Evolutionary conservation across 805 yeast species (phyloP).

Genomic region (Metschnikowia proteae): DNA sequence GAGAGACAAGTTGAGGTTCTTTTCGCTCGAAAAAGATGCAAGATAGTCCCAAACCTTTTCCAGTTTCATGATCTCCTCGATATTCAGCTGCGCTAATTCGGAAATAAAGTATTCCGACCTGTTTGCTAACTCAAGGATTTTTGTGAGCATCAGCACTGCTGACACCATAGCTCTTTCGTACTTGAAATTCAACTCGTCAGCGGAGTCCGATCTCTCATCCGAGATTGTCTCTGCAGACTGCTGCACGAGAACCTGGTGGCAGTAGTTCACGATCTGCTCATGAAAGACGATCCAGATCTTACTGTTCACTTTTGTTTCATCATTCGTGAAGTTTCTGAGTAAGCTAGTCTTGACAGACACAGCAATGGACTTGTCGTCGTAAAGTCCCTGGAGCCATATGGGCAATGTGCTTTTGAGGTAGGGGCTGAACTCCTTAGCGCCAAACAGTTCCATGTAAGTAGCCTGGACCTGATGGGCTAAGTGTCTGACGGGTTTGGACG

Average conservation of each 20-base stretch:
- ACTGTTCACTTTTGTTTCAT: slow-evolving; percentile 42
- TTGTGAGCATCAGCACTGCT: slow-evolving; percentile 46
- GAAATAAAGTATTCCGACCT: slow-evolving; percentile 11
- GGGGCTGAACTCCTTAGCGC: slow-evolving; percentile 53
- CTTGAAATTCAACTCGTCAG: slow-evolving; percentile 63
- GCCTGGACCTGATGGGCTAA: slow-evolving; percentile 66
- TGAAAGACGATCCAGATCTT: slow-evolving; percentile 60
- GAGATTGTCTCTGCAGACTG: slow-evolving; percentile 66
- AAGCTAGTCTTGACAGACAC: slow-evolving; percentile 47
- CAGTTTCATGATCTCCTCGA: slow-evolving; percentile 22
- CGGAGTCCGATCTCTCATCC: slow-evolving; percentile 66
- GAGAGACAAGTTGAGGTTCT: slow-evolving; percentile 29
- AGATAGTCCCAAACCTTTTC: slow-evolving; percentile 36
- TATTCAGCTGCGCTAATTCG: slow-evolving; percentile 12
- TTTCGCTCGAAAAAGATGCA: slow-evolving; percentile 21
- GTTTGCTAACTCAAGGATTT: slow-evolving; percentile 22
- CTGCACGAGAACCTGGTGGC: slow-evolving; percentile 46
- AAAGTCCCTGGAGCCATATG: slow-evolving; percentile 65
- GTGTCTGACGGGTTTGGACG: slow-evolving; percentile 59
- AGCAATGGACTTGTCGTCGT: slow-evolving; percentile 68
- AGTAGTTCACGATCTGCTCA: slow-evolving; percentile 51
- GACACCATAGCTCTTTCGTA: slow-evolving; percentile 55
- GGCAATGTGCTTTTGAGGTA: slow-evolving; percentile 72
- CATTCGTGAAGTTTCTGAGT: slow-evolving; percentile 52
- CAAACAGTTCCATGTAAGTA: slow-evolving; percentile 41